These are phyloP conservation scores for Pseudoscleropodium purum DNA, from an alignment of 225 moss, liverwort and hornwort species.

Conservation along the genomic window DNA sequence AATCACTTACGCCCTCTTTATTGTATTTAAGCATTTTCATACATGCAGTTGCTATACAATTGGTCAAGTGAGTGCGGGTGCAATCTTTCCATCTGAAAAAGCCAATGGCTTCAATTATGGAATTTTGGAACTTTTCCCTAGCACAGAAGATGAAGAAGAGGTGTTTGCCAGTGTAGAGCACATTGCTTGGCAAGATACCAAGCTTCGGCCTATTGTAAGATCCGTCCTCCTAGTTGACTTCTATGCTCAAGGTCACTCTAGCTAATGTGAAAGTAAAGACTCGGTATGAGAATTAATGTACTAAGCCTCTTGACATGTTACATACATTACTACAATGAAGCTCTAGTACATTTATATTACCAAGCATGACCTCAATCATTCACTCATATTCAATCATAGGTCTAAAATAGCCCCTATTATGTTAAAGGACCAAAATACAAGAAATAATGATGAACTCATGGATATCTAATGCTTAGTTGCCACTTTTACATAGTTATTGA, in stretches of 20 bases:
- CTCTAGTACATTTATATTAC: background rate
- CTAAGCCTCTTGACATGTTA: background rate
- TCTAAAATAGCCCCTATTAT: accelerated
- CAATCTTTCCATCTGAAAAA: slow-evolving; percentile 24
- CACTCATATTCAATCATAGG: background rate
- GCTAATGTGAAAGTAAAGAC: background rate
- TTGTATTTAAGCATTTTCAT: background rate
- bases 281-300: accelerated
- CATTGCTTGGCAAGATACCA: slow-evolving; percentile 37
- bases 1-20: background rate
- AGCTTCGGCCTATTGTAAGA: slow-evolving; percentile 23
- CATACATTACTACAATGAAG: background rate
- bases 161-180: slow-evolving; percentile 33
- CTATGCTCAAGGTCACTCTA: background rate
- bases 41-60: slow-evolving; percentile 6
- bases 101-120: slow-evolving; percentile 47
- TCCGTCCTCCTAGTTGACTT: slow-evolving; percentile 44
- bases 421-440: background rate
- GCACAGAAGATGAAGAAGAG: slow-evolving; percentile 29
- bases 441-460: background rate
- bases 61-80: slow-evolving; percentile 43
- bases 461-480: background rate
- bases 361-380: background rate
- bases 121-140: slow-evolving; percentile 50
- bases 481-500: too few relatives aligned